Evolutionary conservation across 768 basidiomycete genomes (phyloP), one percentile per base, ranked within the genome.

Genomic region (Auricularia auricula-judae): DNA sequence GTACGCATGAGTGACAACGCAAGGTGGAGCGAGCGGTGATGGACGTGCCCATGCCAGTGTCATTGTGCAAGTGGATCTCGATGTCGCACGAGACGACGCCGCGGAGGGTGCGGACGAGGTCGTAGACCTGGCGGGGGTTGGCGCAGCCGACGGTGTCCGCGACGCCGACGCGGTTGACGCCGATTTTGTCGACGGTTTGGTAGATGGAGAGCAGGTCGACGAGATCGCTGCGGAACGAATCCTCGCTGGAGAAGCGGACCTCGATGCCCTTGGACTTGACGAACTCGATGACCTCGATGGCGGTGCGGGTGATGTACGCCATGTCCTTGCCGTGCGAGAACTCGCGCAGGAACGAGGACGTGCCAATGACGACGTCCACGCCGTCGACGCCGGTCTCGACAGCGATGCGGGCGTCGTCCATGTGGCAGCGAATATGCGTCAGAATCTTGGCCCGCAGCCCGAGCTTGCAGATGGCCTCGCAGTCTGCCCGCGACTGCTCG

Each of bases 271-370:
- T 99, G 80, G 91, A 94, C 84, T 99, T 99, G 84, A 99, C 96
- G 71, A 89, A 99, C 71, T 96, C 86, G 78, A 99, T 99, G 70
- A 99, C 97, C 76, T 98, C 95, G 71, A 98, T 93, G 66, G 96
- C 96, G 44, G 93, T 90, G 79, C 95, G 98, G 81, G 96, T 96
- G 80, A 99, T 99, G 80, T 97, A 99, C 58, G 92, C 80, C 93
- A 99, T 99, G 76, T 98, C 97, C 85, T 98, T 99, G 72, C 97
- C 97, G 75, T 99, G 97, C 34, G 96, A 98, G 84, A 98, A 97
- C 79, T 99, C 95, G 70, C 96, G 89, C 61, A 98, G 87, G 89
- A 97, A 99, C 51, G 95, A 98, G 10, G 95, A 98, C 8, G 97
- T 98, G 42, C 97, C 96, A 68, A 99, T 98, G 76, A 98, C 97